Percentiles rank a stretch among this genome's conserved stretches.
phyloP scores from a whole-genome alignment of 176 grass and related monocot species.

The Triticum dicoccoides region DNA sequence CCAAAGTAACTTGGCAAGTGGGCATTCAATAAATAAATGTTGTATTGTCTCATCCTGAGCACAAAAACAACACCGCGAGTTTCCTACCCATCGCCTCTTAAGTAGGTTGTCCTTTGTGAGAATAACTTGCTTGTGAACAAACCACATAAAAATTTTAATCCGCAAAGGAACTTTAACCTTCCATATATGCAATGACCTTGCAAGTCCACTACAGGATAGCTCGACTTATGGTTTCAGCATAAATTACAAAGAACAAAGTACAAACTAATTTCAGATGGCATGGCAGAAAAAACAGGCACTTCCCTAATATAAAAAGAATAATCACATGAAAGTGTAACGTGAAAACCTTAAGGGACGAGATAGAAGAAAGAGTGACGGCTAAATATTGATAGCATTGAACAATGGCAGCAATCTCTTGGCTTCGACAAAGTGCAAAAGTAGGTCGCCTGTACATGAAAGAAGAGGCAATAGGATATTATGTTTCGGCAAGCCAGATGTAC shows the following conservation, averaged over 20 bases:
- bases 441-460: conserved; percentile 28
- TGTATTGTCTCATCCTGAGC: too few relatives aligned
- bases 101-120: too few relatives aligned
- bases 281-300: neutral
- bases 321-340: neutral
- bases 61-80: too few relatives aligned
- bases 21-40: too few relatives aligned
- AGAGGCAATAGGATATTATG: conserved; percentile 5
- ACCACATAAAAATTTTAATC: too few relatives aligned
- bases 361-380: conserved; percentile 57
- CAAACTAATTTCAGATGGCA: conserved; percentile 13
- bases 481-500: neutral
- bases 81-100: too few relatives aligned
- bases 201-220: neutral
- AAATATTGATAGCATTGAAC: conserved; percentile 56
- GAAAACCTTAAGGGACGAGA: conserved; percentile 67
- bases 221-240: neutral
- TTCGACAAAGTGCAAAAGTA: conserved; percentile 67
- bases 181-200: too few relatives aligned
- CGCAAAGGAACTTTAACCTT: too few relatives aligned
- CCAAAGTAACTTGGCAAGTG: neutral
- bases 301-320: too few relatives aligned
- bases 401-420: conserved; percentile 34
- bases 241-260: neutral
- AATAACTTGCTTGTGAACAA: too few relatives aligned